These are phyloP conservation scores for Ophiostoma perfectum DNA, from an alignment of 2,329 filamentous ascomycete genomes.

Conservation along the genomic window DNA sequence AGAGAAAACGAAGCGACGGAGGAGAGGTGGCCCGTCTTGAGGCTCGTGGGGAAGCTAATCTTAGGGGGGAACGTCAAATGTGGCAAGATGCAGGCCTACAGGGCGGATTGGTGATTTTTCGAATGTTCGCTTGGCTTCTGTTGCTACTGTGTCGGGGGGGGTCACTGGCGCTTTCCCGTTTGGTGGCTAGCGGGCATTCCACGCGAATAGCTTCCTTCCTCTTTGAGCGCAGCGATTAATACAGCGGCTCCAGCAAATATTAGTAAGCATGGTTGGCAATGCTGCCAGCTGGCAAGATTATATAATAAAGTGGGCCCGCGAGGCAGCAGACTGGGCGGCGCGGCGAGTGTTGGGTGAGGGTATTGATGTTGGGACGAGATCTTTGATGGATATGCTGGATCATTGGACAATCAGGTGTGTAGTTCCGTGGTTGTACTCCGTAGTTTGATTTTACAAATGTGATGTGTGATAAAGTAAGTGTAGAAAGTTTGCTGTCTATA, in stretches of 20 bases:
- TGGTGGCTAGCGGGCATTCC: slow-evolving; percentile 19
- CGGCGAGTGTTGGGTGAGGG: no score
- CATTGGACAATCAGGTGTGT: no score
- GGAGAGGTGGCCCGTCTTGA: not conserved
- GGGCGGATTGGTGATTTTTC: not conserved
- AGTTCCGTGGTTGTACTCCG: no score
- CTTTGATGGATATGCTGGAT: no score
- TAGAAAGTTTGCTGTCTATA: no score
- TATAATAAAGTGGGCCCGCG: no score
- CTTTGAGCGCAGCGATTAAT: not conserved
- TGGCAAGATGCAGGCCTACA: slow-evolving; percentile 17
- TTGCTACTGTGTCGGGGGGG: slow-evolving; percentile 6
- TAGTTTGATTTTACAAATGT: no score
- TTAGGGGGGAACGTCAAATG: slow-evolving; percentile 19
- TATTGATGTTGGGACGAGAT: no score
- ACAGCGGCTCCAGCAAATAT: not conserved
- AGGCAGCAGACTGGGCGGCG: no score
- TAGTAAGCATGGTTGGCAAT: no score
- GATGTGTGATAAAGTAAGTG: no score
- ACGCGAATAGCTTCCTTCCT: slow-evolving; percentile 20
- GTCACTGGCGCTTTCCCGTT: slow-evolving; percentile 17
- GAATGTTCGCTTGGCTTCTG: slow-evolving; percentile 16
- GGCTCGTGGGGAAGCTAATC: slow-evolving; percentile 17
- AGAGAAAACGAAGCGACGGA: not conserved
- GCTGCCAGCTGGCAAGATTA: no score